Evolutionary conservation across 768 basidiomycete genomes (phyloP), one percentile per base, ranked within the genome.

Genomic region (Fibroporia radiculosa): DNA sequence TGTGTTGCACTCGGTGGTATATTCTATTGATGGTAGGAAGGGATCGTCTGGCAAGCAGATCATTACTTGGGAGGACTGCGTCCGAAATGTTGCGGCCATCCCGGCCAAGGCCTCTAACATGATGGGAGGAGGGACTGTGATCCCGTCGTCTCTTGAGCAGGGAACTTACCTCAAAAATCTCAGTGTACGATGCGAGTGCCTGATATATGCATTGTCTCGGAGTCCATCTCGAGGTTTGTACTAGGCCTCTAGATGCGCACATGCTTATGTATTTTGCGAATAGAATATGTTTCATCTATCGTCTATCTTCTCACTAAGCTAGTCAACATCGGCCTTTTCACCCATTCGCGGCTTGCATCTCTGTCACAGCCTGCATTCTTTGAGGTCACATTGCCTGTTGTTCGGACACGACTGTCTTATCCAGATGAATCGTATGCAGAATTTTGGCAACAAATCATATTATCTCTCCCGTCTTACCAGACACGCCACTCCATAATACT

Each of bases 71-170:
- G 84, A 88, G 51, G 84, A 91, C 52, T 78, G 73, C 51, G 75
- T 93, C 19, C 77, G 75, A 25, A 73, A 77, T 47, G 42, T 82
- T 2, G 68, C 81, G 40, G 69, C 77, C 13, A 63, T 93, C 6
- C 91, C 93, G 26, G 68, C 69, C n/a, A 90, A 80, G 61, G 77
- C 85, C 6, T 82, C 85, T 19, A 96, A 97, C 63, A 73, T 75
- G 2, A 60, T 80, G 26, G 74, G 68, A 23, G 68, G 65, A 18
- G 66, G 66, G 36, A 56, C 55, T 23, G 56, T 53, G 3, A 55
- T 74, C 1, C 83, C 83, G 1, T 48, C 54, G 14, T 57, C 51
- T 14, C 63, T 96, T 35, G 72, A 79, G 56, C 69, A 78, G 50
- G 73, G 72, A 14, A 51, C 54, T 4, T 88, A 84, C 61, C 75